phyloP scores from a whole-genome alignment of 2,329 filamentous ascomycete genomes.

The Neonectria punicea region DNA sequence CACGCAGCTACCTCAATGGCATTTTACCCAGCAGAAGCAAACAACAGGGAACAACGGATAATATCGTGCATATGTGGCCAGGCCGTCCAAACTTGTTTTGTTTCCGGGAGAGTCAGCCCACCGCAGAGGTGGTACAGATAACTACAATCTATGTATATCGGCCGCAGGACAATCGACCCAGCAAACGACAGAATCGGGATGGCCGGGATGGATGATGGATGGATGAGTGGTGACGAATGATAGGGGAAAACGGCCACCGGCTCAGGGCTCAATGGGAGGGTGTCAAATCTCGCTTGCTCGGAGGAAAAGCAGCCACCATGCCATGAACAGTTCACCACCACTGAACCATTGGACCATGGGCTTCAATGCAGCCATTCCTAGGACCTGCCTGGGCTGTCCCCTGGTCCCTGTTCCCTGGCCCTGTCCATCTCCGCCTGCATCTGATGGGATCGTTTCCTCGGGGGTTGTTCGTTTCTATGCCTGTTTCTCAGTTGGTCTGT shows the following conservation, averaged over 20 bases:
- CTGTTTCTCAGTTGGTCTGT: too few relatives aligned
- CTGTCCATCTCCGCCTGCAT: conserved; percentile 5
- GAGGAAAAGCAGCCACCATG: conserved; percentile 25
- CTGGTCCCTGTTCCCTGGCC: background rate
- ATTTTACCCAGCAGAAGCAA: background rate
- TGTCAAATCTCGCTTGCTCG: conserved; percentile 40
- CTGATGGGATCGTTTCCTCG: conserved; percentile 4
- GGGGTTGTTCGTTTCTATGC: background rate
- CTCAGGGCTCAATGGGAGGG: conserved; percentile 13
- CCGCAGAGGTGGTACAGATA: background rate
- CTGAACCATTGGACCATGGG: background rate
- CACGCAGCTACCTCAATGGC: background rate
- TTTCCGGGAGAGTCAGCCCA: background rate
- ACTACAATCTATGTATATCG: too few relatives aligned
- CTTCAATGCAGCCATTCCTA: background rate
- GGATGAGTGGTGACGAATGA: background rate
- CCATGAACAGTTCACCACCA: conserved; percentile 12
- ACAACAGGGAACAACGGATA: background rate
- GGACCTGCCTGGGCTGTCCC: background rate
- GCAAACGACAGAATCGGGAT: background rate
- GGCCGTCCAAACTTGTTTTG: background rate
- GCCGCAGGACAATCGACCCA: background rate
- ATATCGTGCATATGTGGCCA: background rate
- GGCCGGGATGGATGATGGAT: background rate
- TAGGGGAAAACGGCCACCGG: background rate